Base-by-base conservation (phyloP, 768 basidiomycete genomes). In the Mycena leptocephala region DNA sequence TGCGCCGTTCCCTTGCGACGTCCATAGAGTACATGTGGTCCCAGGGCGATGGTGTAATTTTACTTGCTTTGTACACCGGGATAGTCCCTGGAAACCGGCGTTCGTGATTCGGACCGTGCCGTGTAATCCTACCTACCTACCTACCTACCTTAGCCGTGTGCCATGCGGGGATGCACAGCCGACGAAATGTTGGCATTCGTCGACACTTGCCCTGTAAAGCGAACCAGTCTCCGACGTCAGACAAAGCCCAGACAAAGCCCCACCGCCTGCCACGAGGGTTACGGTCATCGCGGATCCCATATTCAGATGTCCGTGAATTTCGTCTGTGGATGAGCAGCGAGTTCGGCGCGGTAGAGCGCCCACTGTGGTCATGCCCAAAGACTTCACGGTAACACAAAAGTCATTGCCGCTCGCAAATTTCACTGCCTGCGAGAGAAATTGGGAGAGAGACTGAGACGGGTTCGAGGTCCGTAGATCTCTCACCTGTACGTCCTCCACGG, bases 121-220 rank as follows among this genome's bases (percentile, higher is more conserved):
- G 37, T 39, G 37, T 39, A 39, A 39, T 39, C 37, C 37, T 39
- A 39, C 37, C 37, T 39, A n/a, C n/a, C n/a, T n/a, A n/a, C n/a
- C n/a, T n/a, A n/a, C n/a, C n/a, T n/a, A n/a, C n/a, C 76, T 86
- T 86, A 0, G 86, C 86, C 2, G 79, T 80, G 68, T 85, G 79
- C 86, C 86, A 86, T 53, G 80, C 82, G 8, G 85, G 85, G 56
- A n/a, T 80, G 79, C 28, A 87, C 77, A 24, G 86, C 84, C 7
- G 79, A 82, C 33, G 77, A 76, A 18, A 86, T 79, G 37, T 82
- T 32, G 3, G 82, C 83, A 64, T 86, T 86, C 32, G 78, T 78
- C 4, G 86, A 53, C 13, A 87, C 85, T 77, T 85, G 79, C 2
- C 85, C 83, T 83, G 53, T n/a, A 30, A 58, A 51, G 51, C 24